These are phyloP conservation scores for Blastocystis sp. DNA, from an alignment of 352 stramenopile species.

Conservation along the genomic window DNA sequence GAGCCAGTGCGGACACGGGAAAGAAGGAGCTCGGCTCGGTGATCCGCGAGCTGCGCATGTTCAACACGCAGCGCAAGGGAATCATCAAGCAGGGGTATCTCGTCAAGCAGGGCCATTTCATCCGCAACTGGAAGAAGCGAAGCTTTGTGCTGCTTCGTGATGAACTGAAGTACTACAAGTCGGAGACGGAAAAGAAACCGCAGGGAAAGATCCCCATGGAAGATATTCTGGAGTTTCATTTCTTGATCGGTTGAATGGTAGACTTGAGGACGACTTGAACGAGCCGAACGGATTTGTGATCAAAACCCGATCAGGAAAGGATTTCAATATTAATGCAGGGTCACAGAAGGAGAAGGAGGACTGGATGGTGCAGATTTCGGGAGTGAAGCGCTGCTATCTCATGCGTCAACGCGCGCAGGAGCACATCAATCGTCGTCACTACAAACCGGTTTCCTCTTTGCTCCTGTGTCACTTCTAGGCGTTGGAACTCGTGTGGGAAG, in stretches of 20 bases:
- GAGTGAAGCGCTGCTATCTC: constrained; percentile 34
- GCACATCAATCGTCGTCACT: constrained; percentile 35
- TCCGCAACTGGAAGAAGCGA: constrained; percentile 63
- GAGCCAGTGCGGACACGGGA: constrained; percentile 63
- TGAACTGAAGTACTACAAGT: constrained; percentile 61
- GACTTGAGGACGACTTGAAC: constrained; percentile 44
- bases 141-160: constrained; percentile 58
- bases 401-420: constrained; percentile 27
- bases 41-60: constrained; percentile 53
- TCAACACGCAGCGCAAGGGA: constrained; percentile 50
- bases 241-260: not conserved
- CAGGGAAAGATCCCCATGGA: constrained; percentile 56
- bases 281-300: constrained; percentile 54
- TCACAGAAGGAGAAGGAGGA: constrained; percentile 52
- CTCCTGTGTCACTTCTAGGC: not conserved
- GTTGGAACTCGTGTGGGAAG: constrained; percentile 44
- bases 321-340: constrained; percentile 53
- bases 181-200: constrained; percentile 62
- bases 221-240: constrained; percentile 32
- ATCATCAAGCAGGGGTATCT: constrained; percentile 61
- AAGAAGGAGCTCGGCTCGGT: constrained; percentile 19
- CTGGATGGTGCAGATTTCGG: constrained; percentile 57
- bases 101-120: constrained; percentile 61
- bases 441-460: not conserved
- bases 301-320: constrained; percentile 32